Percentiles rank a stretch among this genome's conserved stretches.
These are phyloP conservation scores for Lotmaria passim DNA, from an alignment of 208 protist species.

Conservation along the genomic window DNA sequence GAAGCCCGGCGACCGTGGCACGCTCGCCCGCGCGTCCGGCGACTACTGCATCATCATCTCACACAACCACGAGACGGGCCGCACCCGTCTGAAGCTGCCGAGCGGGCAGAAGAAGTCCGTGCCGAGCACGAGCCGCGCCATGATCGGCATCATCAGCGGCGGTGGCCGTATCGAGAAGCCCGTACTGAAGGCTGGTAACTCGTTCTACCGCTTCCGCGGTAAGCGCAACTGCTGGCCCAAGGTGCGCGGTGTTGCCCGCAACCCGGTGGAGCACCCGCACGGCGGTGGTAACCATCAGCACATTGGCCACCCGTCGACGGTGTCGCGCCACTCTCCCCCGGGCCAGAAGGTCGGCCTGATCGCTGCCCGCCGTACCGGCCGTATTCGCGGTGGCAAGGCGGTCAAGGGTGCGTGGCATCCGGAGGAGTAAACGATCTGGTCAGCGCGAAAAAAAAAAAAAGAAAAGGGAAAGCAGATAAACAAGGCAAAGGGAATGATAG, in stretches of 20 bases:
- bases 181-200: conserved; percentile 98
- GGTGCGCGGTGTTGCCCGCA: conserved; percentile 99
- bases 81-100: conserved; percentile 98
- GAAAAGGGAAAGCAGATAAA: too few species aligned
- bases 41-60: conserved; percentile 98
- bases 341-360: conserved; percentile 99
- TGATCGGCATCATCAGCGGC: conserved; percentile 98
- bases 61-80: conserved; percentile 96
- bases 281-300: conserved; percentile 99
- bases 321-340: conserved; percentile 90
- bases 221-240: conserved; percentile 99
- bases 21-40: conserved; percentile 95
- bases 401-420: conserved; percentile 90
- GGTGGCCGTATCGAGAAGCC: conserved; percentile 99
- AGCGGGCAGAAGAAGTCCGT: conserved; percentile 99
- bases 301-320: conserved; percentile 97
- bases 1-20: conserved; percentile 96
- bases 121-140: conserved; percentile 93
- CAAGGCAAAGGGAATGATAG: too few species aligned
- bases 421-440: conserved; percentile 78
- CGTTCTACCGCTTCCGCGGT: conserved; percentile 98
- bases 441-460: background rate
- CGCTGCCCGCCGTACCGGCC: conserved; percentile 98
- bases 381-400: conserved; percentile 91
- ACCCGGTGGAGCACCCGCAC: conserved; percentile 99